These are phyloP conservation scores for Polyplosphaeria fusca DNA, from an alignment of 495 filamentous ascomycete genomes.

Conservation along the genomic window DNA sequence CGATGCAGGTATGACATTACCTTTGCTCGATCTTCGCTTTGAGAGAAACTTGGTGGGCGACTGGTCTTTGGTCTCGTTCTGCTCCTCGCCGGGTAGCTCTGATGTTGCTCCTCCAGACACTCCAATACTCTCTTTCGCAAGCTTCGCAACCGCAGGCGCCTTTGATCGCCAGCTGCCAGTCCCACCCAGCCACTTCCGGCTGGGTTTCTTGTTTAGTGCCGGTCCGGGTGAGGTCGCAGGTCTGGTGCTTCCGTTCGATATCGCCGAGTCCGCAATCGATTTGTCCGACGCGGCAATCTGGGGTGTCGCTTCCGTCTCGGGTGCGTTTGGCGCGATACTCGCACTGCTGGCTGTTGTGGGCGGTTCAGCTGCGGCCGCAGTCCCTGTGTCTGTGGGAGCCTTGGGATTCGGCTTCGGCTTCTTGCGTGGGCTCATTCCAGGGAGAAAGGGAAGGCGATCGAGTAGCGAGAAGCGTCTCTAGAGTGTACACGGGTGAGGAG, in stretches of 20 bases:
- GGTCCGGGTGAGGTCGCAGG: neutral
- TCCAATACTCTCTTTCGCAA: conserved; percentile 39
- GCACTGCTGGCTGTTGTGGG: neutral
- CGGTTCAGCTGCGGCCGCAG: neutral
- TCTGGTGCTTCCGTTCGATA: neutral
- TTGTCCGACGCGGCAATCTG: conserved; percentile 2
- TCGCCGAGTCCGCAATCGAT: conserved; percentile 7
- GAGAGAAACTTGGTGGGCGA: conserved; percentile 31
- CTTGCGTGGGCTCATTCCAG: conserved; percentile 39
- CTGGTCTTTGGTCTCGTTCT: conserved; percentile 13
- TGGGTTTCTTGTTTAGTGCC: conserved; percentile 21
- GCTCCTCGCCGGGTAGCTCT: conserved; percentile 29
- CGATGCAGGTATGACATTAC: conserved; percentile 35
- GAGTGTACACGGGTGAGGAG: neutral
- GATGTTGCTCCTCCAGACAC: conserved; percentile 37
- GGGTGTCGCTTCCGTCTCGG: neutral
- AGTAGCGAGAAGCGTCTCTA: conserved; percentile 11
- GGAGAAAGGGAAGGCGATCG: conserved; percentile 3
- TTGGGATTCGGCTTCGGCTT: conserved; percentile 39
- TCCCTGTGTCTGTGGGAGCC: conserved; percentile 18
- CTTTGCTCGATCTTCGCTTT: conserved; percentile 41
- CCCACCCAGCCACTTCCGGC: conserved; percentile 36
- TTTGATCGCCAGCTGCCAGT: conserved; percentile 40
- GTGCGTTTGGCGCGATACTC: neutral
- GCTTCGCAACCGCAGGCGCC: conserved; percentile 37